Percentiles rank a stretch among this genome's conserved stretches.
Conservation (phyloP, 2,329 filamentous ascomycete genomes). For the Monilinia polystroma region DNA sequence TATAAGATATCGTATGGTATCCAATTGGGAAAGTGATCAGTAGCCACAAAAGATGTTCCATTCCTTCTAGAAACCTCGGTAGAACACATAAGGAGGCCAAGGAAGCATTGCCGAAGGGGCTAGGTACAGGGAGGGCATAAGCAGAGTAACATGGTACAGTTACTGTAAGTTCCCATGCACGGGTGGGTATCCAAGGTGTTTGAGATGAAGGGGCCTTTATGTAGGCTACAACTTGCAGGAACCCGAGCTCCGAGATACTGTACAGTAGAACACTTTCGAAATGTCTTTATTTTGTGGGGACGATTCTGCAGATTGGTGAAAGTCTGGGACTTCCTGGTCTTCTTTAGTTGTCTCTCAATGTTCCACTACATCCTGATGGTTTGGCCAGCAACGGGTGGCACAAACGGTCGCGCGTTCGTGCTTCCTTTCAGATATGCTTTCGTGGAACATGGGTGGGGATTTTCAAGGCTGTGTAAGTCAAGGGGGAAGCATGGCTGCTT, state of each 20-base stretch:
- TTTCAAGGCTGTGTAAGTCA: conserved; percentile 18
- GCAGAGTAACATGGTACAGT: conserved; percentile 8
- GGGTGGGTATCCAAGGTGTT: conserved; percentile 14
- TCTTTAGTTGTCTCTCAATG: conserved; percentile 2
- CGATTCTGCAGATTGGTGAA: not conserved
- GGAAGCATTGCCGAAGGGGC: conserved; percentile 20
- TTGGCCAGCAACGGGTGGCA: conserved; percentile 12
- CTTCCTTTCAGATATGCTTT: conserved; percentile 10
- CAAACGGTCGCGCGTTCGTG: conserved; percentile 15
- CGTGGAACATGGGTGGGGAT: conserved; percentile 4
- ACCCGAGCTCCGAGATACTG: conserved; percentile 17
- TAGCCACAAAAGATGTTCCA: conserved; percentile 9
- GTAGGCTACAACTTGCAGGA: conserved; percentile 17
- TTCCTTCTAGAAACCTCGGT: conserved; percentile 25
- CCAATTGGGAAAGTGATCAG: not conserved
- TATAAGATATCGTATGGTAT: conserved; percentile 16
- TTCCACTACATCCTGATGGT: conserved; percentile 18
- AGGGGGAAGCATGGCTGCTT: conserved; percentile 22
- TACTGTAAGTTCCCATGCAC: not conserved
- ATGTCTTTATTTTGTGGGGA: conserved; percentile 11
- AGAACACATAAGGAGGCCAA: conserved; percentile 22
- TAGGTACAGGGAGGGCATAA: conserved; percentile 9
- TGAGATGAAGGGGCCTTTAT: conserved; percentile 22
- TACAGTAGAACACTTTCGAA: not conserved
- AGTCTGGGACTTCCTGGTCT: not conserved